Percentiles rank a stretch among this genome's conserved stretches.
These are phyloP conservation scores for Citrullus amarus DNA, from an alignment of 306 rosid genomes.

Conservation along the genomic window DNA sequence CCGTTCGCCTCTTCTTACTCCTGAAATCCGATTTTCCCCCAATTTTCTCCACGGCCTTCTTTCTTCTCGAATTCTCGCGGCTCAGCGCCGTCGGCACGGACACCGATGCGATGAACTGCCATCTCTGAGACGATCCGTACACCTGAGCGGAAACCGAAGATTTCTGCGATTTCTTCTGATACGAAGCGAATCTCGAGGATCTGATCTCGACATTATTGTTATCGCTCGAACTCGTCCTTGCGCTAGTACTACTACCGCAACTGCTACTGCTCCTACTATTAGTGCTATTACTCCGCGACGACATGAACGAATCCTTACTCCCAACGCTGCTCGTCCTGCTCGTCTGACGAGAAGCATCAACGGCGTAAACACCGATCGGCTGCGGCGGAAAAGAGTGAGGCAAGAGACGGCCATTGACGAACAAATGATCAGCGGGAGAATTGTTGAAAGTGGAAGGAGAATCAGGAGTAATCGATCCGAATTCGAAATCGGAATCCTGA, in stretches of 20 bases:
- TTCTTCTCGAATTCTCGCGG: constrained; percentile 40
- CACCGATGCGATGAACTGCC: constrained; percentile 70
- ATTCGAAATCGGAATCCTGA: constrained; percentile 53
- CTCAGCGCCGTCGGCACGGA: constrained; percentile 22
- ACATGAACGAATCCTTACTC: constrained; percentile 46
- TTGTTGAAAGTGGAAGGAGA: constrained; percentile 42
- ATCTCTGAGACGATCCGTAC: constrained; percentile 48
- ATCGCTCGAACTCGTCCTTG: constrained; percentile 67
- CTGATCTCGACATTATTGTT: constrained; percentile 23
- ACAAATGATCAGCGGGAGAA: constrained; percentile 81
- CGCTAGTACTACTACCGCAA: constrained; percentile 56
- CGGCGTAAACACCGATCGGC: constrained; percentile 1
- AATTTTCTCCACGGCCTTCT: constrained; percentile 5
- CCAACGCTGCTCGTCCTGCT: constrained; percentile 41
- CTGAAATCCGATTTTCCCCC: constrained; percentile 10
- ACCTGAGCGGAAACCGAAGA: constrained; percentile 20
- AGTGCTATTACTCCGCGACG: constrained; percentile 73
- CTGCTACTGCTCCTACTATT: constrained; percentile 57
- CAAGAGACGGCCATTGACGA: constrained; percentile 70
- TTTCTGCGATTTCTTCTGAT: constrained; percentile 11
- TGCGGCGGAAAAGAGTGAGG: constrained; percentile 68
- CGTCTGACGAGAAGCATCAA: not conserved
- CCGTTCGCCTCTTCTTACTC: constrained; percentile 2
- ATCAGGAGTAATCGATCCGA: constrained; percentile 53
- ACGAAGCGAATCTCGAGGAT: constrained; percentile 7